These are phyloP conservation scores for Citeromyces matritensis DNA, from an alignment of 805 yeast species.

Conservation along the genomic window DNA sequence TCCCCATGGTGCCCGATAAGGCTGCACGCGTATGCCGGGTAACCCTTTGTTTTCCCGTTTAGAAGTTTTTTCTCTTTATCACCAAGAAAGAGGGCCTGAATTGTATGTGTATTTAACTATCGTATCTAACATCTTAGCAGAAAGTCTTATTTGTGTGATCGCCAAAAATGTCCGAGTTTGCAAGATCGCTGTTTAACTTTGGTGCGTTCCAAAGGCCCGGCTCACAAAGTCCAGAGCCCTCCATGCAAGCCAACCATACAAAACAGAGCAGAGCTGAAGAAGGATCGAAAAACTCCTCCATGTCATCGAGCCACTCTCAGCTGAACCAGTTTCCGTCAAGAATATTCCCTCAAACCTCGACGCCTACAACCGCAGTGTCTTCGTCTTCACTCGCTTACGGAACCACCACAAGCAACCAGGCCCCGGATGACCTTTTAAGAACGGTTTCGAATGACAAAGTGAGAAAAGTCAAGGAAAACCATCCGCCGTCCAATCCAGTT, in stretches of 20 bases:
- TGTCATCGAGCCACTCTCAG: neutral
- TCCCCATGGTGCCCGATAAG: no score
- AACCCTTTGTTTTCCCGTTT: no score
- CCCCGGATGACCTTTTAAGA: constrained; percentile 14
- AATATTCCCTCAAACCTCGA: constrained; percentile 29
- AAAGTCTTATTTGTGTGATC: no score
- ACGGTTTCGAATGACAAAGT: constrained; percentile 9
- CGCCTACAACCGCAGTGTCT: constrained; percentile 59
- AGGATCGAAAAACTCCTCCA: neutral
- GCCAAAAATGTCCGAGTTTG: constrained; percentile 26
- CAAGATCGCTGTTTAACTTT: constrained; percentile 21
- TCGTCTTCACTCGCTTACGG: constrained; percentile 54
- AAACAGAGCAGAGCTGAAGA: no score
- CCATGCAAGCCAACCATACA: constrained; percentile 3
- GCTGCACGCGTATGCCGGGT: no score
- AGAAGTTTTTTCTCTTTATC: no score
- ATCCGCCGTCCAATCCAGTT: constrained; percentile 3
- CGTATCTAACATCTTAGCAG: neutral
- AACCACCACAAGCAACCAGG: constrained; percentile 32
- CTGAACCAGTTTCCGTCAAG: constrained; percentile 13
- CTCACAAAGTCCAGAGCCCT: neutral
- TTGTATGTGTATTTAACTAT: neutral
- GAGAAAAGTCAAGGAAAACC: constrained; percentile 4
- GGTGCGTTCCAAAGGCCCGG: constrained; percentile 6
- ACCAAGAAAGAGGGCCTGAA: no score